Conservation (phyloP, 2,329 filamentous ascomycete species). For the Ilyonectria mors-panacis region DNA sequence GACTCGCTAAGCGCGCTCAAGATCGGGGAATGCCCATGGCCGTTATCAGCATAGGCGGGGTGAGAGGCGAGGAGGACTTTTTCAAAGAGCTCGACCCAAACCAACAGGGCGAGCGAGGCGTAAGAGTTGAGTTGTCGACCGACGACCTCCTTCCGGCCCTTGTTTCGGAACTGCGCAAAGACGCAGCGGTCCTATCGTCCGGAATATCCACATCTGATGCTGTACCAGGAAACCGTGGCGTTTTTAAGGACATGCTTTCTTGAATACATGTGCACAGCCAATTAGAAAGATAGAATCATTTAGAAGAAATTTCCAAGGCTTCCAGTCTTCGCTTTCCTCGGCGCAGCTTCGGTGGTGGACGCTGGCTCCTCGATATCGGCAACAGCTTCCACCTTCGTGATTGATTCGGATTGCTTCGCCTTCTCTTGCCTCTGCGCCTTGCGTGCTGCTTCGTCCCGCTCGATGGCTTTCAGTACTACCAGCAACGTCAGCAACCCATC, state of each 20-base stretch:
- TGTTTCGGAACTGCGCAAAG: conserved; percentile 64
- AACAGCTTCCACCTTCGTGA: conserved; percentile 19
- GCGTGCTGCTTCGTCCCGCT: conserved; percentile 72
- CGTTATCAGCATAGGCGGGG: conserved; percentile 89
- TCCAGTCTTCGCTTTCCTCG: conserved; percentile 46
- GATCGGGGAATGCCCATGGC: conserved; percentile 88
- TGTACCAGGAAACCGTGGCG: conserved; percentile 44
- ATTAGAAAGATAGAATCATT: conserved; percentile 37
- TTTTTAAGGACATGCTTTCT: conserved; percentile 75
- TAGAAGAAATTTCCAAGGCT: conserved; percentile 68
- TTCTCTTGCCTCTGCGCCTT: conserved; percentile 61
- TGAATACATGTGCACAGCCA: conserved; percentile 53
- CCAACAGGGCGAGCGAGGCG: conserved; percentile 66
- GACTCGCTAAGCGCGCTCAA: conserved; percentile 86
- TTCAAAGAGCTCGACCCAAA: conserved; percentile 70
- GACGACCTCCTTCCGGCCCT: conserved; percentile 71
- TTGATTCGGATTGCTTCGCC: conserved; percentile 50
- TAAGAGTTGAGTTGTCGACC: conserved; percentile 71
- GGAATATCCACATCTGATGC: conserved; percentile 32
- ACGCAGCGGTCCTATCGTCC: conserved; percentile 26
- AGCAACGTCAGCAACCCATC: conserved; percentile 30
- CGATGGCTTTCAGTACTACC: conserved; percentile 77
- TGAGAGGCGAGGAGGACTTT: conserved; percentile 83
- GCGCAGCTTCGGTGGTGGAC: conserved; percentile 39
- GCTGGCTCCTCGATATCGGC: conserved; percentile 31